phyloP scores from a whole-genome alignment of 345 rosid genomes.

The Eucalyptus regnans region DNA sequence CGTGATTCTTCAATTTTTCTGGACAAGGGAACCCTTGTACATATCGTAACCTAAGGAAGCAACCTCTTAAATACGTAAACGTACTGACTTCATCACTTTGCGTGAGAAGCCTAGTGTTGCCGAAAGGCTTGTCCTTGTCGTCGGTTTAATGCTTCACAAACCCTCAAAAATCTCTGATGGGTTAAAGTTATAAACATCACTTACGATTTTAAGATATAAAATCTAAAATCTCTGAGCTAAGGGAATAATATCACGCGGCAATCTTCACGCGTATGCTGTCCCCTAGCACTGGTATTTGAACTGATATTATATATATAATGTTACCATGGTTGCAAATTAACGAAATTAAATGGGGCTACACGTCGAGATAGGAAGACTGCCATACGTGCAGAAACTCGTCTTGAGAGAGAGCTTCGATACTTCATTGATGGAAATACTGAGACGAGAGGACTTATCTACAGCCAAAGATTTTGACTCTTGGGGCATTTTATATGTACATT shows the following conservation, averaged over 20 bases:
- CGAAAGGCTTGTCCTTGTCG: not conserved
- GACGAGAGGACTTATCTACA: not conserved
- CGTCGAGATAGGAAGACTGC: not conserved
- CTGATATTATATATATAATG: not conserved
- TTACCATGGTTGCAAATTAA: not conserved
- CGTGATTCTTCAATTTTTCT: not conserved
- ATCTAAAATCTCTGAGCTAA: not conserved
- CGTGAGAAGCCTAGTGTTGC: not conserved
- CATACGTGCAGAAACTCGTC: not conserved
- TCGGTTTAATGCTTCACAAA: not conserved
- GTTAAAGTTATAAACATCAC: not conserved
- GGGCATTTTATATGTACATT: too few species aligned
- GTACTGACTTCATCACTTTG: not conserved
- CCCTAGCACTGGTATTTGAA: not conserved
- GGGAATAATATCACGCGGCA: not conserved
- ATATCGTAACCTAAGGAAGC: not conserved
- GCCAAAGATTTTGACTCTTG: not conserved
- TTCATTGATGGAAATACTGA: not conserved
- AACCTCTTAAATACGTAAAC: not conserved
- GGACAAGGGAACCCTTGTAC: not conserved
- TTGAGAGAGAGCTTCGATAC: not conserved
- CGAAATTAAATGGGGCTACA: not conserved
- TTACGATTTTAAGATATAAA: not conserved
- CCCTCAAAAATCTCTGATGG: not conserved
- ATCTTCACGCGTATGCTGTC: not conserved